Evolutionary conservation across 768 basidiomycete species (phyloP).

Genomic region (Leccinum rimulosum): DNA sequence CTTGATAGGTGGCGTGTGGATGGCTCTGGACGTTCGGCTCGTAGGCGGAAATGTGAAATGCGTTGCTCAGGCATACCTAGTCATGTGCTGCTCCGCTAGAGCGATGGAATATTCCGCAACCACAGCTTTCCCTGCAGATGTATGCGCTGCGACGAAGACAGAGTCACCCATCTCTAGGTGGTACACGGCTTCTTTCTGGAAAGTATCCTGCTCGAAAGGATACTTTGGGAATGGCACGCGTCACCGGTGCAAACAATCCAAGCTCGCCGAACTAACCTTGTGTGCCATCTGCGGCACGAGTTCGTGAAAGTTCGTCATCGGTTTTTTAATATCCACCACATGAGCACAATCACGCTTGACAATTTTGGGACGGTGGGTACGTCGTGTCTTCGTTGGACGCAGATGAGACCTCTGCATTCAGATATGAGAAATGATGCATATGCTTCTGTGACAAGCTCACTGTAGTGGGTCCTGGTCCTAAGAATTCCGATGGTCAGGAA

Average conservation of each 20-base stretch:
- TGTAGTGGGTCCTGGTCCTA: slow-evolving; percentile 43
- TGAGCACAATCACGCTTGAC: slow-evolving; percentile 98
- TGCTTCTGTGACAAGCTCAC: slow-evolving; percentile 27
- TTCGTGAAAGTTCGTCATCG: slow-evolving; percentile 84
- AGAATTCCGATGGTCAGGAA: slow-evolving; percentile 26
- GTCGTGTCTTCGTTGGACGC: slow-evolving; percentile 48
- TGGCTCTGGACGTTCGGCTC: slow-evolving; percentile 58
- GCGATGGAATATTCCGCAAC: slow-evolving; percentile 99
- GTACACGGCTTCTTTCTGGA: slow-evolving; percentile 98
- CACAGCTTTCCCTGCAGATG: slow-evolving; percentile 98
- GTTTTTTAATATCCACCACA: slow-evolving; percentile 89
- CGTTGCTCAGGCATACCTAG: slow-evolving; percentile 55
- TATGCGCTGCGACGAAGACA: slow-evolving; percentile 99
- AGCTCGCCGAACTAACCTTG: slow-evolving; percentile 49
- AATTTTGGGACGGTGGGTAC: slow-evolving; percentile 43
- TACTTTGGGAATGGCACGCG: slow-evolving; percentile 51
- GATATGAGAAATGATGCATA: slow-evolving; percentile 6
- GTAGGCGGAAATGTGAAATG: slow-evolving; percentile 13
- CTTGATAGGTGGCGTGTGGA: slow-evolving; percentile 98
- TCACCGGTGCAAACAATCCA: slow-evolving; percentile 3
- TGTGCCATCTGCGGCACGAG: slow-evolving; percentile 97
- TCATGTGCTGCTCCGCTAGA: slow-evolving; percentile 97
- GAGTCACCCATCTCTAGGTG: slow-evolving; percentile 97
- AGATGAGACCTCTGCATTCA: slow-evolving; percentile 52
- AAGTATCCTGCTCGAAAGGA: slow-evolving; percentile 97